phyloP scores from a whole-genome alignment of 805 yeast species.

The Candida nitratophila region DNA sequence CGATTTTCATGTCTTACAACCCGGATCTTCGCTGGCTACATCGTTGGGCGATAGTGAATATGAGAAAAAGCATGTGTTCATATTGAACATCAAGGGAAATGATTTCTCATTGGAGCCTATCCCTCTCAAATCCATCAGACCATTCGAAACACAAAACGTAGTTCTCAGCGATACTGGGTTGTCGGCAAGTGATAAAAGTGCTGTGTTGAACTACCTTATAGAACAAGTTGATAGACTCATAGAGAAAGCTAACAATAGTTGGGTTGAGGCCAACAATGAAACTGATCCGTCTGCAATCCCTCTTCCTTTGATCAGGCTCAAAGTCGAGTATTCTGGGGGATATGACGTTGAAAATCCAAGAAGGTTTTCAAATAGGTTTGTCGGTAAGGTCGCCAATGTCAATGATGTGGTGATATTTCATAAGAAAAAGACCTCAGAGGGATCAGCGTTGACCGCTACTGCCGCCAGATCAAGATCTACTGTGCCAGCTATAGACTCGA shows the following conservation, averaged over 20 bases:
- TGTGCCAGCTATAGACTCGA: constrained; percentile 6
- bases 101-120: constrained; percentile 54
- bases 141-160: constrained; percentile 70
- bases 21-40: constrained; percentile 93
- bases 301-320: constrained; percentile 70
- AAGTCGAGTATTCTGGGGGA: constrained; percentile 87
- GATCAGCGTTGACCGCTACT: constrained; percentile 3
- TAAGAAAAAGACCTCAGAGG: constrained; percentile 34
- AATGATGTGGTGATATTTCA: constrained; percentile 75
- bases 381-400: constrained; percentile 86
- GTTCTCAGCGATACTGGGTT: constrained; percentile 47
- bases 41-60: constrained; percentile 83
- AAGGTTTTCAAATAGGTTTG: constrained; percentile 83
- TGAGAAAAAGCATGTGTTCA: constrained; percentile 63
- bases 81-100: constrained; percentile 56
- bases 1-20: constrained; percentile 76
- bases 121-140: constrained; percentile 65
- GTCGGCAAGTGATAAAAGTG: constrained; percentile 49
- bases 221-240: constrained; percentile 65
- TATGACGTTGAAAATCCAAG: constrained; percentile 89
- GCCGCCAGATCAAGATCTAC: constrained; percentile 7
- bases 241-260: constrained; percentile 44
- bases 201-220: constrained; percentile 53
- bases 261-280: constrained; percentile 27
- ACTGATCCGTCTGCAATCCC: constrained; percentile 33